Base-by-base conservation (phyloP, 306 rosid species). In the Prunus mongolica region DNA sequence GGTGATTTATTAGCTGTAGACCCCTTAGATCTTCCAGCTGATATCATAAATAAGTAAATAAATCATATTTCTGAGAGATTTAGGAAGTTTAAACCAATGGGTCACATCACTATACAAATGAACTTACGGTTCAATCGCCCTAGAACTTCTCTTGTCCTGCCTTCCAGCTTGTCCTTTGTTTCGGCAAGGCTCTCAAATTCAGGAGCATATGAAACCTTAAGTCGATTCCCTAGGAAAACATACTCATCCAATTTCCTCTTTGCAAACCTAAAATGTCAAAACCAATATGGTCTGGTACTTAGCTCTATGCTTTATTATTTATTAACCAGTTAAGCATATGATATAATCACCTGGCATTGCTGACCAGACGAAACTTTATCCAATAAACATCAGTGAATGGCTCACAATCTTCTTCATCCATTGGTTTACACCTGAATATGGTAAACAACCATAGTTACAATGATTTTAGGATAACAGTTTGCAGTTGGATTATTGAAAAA, bases 371-470 rank as follows among this genome's bases (percentile, higher is more conserved):
- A 67, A 94, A 91, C 78, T 94, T 90, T 65, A 94, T 82, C 96
- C 93, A 90, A 76, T 85, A 94, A 74, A 94, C 96, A 82, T 94
- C 96, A 19, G 98, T 94, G 85, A 69, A 94, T 80, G 75, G 84
- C 79, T 89, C 96, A 68, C 98, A 94, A 24, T 91, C 95, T 79
- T 89, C 96, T 11, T 85, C 97, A 81, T 94, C 98, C 98, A 94
- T 91, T 14, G 96, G 97, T 73, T 89, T 89, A 80, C 91, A 90
- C 82, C 97, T 90, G 77, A 78, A 69, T 6, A 62, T 41, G 24
- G 46, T n/a, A 63, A 73, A 14, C 18, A 12, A 46, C 44, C 28
- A 78, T 19, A 50, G 16, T 20, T 38, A 15, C 75, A 60, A 45
- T 0, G 65, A 70, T 9, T 2, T 14, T 4, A 7, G 49, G 65